Evolutionary conservation across 768 basidiomycete genomes (phyloP).

Genomic region (Leucogyrophana mollusca): DNA sequence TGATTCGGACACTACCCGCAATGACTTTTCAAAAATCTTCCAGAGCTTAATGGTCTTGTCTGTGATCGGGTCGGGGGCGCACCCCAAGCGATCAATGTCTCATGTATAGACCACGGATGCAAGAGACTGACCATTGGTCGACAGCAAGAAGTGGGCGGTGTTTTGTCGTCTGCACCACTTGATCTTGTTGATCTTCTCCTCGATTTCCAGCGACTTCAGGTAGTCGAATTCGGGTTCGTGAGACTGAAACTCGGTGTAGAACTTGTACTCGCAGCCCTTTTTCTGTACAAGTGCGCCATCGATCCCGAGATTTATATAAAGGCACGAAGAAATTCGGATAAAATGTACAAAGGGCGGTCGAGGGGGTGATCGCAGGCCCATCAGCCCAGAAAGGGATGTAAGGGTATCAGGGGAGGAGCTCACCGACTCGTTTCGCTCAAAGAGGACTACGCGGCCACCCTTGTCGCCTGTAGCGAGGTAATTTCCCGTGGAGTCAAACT

Average conservation of each 20-base stretch:
- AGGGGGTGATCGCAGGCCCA: slow-evolving; percentile 28
- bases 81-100: slow-evolving; percentile 5
- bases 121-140: slow-evolving; percentile 86
- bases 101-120: slow-evolving; percentile 1
- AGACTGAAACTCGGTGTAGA: slow-evolving; percentile 99
- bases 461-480: slow-evolving; percentile 99
- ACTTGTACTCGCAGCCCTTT: slow-evolving; percentile 99
- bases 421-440: slow-evolving; percentile 97
- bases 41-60: slow-evolving; percentile 99
- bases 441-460: slow-evolving; percentile 97
- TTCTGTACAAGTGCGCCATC: slow-evolving; percentile 54
- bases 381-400: slow-evolving; percentile 22
- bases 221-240: slow-evolving; percentile 99
- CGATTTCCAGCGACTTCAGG: slow-evolving; percentile 98
- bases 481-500: slow-evolving; percentile 99
- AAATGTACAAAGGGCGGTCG: slow-evolving; percentile 13
- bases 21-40: slow-evolving; percentile 99
- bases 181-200: slow-evolving; percentile 99
- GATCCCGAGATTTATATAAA: slow-evolving; percentile 13
- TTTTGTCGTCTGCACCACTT: slow-evolving; percentile 99
- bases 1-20: slow-evolving; percentile 95
- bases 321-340: slow-evolving; percentile 12
- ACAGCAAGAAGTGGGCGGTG: slow-evolving; percentile 92
- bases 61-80: slow-evolving; percentile 32
- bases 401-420: slow-evolving; percentile 26